Percentiles rank a stretch among this genome's conserved stretches.
phyloP scores from a whole-genome alignment of 2,329 filamentous ascomycete genomes.

The Berkeleyomyces basicola region DNA sequence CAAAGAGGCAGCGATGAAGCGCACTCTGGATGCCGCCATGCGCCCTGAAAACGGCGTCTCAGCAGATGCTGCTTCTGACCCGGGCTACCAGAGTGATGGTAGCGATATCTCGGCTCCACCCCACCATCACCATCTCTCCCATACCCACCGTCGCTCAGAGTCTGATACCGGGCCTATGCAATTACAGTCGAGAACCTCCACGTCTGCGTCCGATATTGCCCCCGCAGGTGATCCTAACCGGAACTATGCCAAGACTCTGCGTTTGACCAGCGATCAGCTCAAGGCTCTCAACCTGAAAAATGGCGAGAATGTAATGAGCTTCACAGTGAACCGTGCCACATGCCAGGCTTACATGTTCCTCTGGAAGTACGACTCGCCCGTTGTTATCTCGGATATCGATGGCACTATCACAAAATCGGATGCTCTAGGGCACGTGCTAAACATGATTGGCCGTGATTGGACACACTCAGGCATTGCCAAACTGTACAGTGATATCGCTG shows the following conservation, averaged over 20 bases:
- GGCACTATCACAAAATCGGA: constrained; percentile 98
- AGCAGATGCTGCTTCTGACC: constrained; percentile 77
- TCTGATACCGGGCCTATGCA: constrained; percentile 42
- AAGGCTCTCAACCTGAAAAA: constrained; percentile 67
- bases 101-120: constrained; percentile 31
- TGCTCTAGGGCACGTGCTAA: constrained; percentile 81
- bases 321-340: constrained; percentile 88
- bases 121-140: constrained; percentile 6
- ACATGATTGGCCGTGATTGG: constrained; percentile 96
- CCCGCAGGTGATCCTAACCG: constrained; percentile 52
- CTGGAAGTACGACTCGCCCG: constrained; percentile 79
- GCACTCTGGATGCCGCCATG: constrained; percentile 35
- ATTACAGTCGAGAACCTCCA: constrained; percentile 22
- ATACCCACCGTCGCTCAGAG: constrained; percentile 45
- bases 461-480: constrained; percentile 94
- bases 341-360: constrained; percentile 87
- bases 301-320: constrained; percentile 87
- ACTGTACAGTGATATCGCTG: constrained; percentile 84
- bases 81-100: constrained; percentile 88
- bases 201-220: constrained; percentile 49
- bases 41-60: constrained; percentile 34
- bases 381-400: constrained; percentile 97
- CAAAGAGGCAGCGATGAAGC: constrained; percentile 70
- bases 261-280: constrained; percentile 87
- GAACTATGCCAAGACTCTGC: constrained; percentile 92